Percentiles rank a stretch among this genome's conserved stretches.
These are phyloP conservation scores for Pilobolus umbonatus DNA, from an alignment of 192 early-diverging fungal genomes.

Conservation along the genomic window DNA sequence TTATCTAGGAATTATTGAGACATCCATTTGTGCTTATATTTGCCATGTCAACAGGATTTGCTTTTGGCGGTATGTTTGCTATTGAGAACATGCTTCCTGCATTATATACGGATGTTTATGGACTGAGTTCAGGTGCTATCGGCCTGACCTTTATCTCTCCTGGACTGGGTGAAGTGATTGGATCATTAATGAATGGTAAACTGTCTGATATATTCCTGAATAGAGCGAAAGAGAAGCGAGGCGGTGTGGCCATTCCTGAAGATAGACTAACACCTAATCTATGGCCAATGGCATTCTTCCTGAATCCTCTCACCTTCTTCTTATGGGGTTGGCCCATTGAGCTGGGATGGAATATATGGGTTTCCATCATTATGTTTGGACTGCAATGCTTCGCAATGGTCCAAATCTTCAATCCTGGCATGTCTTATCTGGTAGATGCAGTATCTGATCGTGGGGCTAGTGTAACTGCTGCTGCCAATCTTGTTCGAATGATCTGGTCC, in stretches of 20 bases:
- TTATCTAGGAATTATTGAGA: slow-evolving; percentile 30
- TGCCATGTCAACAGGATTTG: slow-evolving; percentile 38
- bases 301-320: slow-evolving; percentile 37
- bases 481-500: slow-evolving; percentile 32
- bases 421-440: slow-evolving; percentile 42
- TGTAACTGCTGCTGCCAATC: slow-evolving; percentile 44
- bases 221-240: slow-evolving; percentile 16
- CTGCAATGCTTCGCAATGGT: slow-evolving; percentile 42
- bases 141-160: slow-evolving; percentile 31
- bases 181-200: slow-evolving; percentile 25
- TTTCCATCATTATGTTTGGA: slow-evolving; percentile 36
- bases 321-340: slow-evolving; percentile 42
- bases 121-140: slow-evolving; percentile 23
- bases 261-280: slow-evolving; percentile 24
- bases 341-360: slow-evolving; percentile 31
- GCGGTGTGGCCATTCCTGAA: slow-evolving; percentile 22
- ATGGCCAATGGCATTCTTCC: slow-evolving; percentile 28
- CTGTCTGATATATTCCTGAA: slow-evolving; percentile 30
- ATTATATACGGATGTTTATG: slow-evolving; percentile 22
- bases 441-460: slow-evolving; percentile 44
- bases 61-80: slow-evolving; percentile 49
- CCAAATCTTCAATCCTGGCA: slow-evolving; percentile 25
- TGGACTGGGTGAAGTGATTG: slow-evolving; percentile 33
- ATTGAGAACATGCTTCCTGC: slow-evolving; percentile 33
- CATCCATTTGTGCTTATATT: slow-evolving; percentile 40